Conservation (phyloP, 1,284 basidiomycete species). For the Malassezia japonica region DNA sequence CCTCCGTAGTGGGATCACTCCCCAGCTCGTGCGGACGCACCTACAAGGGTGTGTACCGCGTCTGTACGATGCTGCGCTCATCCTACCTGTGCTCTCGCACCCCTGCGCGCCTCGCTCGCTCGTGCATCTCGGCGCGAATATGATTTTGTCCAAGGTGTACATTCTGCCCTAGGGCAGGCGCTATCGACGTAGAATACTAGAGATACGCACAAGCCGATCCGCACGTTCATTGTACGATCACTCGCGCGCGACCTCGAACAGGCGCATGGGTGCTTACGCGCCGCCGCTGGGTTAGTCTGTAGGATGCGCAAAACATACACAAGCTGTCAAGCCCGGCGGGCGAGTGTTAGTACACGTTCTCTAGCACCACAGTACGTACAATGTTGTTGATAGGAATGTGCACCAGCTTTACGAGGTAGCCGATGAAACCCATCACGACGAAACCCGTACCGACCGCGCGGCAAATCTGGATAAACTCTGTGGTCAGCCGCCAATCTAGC, state of each 20-base stretch:
- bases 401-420: slow-evolving; percentile 48
- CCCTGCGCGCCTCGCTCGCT: too few relatives aligned
- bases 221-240: background rate
- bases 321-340: slow-evolving; percentile 5
- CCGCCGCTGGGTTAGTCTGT: slow-evolving; percentile 12
- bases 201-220: background rate
- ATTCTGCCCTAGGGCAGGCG: too few relatives aligned
- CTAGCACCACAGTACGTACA: slow-evolving; percentile 22
- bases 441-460: slow-evolving; percentile 45
- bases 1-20: too few relatives aligned
- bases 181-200: too few relatives aligned
- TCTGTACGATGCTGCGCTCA: too few relatives aligned
- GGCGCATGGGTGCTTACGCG: slow-evolving; percentile 4
- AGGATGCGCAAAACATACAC: slow-evolving; percentile 6
- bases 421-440: slow-evolving; percentile 48
- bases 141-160: too few relatives aligned
- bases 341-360: slow-evolving; percentile 3
- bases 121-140: too few relatives aligned
- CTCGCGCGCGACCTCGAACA: background rate
- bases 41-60: too few relatives aligned
- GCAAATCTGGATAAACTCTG: slow-evolving; percentile 48
- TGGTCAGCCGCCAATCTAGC: background rate
- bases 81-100: too few relatives aligned
- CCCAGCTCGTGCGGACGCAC: too few relatives aligned
- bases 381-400: slow-evolving; percentile 48